phyloP scores from a whole-genome alignment of 352 stramenopile species.

The Elongisporangium anandrum region DNA sequence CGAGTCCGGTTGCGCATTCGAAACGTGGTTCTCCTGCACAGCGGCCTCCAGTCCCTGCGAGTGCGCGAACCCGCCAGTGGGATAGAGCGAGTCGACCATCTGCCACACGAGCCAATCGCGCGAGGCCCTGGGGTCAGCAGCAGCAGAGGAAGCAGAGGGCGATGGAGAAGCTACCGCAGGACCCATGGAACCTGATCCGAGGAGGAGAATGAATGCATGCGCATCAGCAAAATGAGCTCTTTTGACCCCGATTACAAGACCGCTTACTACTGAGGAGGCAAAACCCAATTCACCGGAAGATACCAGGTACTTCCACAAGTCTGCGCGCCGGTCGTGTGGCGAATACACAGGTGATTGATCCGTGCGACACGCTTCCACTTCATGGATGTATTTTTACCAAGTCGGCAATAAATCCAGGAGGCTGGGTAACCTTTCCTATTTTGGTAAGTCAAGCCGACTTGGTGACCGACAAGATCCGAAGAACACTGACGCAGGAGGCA shows the following conservation, averaged over 20 bases:
- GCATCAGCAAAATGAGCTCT: background rate
- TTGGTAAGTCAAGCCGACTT: background rate
- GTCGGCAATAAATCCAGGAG: no score
- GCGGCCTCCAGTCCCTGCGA: slow-evolving; percentile 75
- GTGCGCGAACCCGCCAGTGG: slow-evolving; percentile 80
- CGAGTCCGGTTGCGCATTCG: slow-evolving; percentile 17
- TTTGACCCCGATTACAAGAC: background rate
- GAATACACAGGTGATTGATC: no score
- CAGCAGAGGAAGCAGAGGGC: background rate
- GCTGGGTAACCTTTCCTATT: background rate
- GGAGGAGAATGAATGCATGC: background rate
- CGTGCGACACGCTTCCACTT: no score
- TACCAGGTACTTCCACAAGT: no score
- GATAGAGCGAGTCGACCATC: slow-evolving; percentile 81
- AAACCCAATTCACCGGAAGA: no score
- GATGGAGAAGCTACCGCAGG: background rate
- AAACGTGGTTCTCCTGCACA: slow-evolving; percentile 62
- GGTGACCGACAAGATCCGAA: background rate
- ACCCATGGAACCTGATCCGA: background rate
- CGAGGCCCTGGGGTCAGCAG: background rate
- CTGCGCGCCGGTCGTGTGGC: no score
- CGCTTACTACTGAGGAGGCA: background rate
- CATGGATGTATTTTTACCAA: no score
- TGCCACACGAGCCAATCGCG: slow-evolving; percentile 68
- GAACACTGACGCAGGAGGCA: background rate